Evolutionary conservation across 73 alveolate genomes (phyloP).

Genomic region (Paramecium bursaria): DNA sequence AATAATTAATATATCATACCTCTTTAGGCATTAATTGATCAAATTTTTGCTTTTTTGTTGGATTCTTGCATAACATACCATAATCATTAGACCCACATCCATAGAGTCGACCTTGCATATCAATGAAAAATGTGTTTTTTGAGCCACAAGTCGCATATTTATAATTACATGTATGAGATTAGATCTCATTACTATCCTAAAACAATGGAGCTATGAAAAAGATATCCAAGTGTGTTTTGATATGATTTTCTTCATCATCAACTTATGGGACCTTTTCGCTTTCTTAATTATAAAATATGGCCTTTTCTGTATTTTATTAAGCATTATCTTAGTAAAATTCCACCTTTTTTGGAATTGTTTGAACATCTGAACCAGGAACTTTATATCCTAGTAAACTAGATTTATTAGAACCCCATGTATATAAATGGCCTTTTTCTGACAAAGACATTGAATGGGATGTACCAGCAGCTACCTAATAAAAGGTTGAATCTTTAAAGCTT

Average conservation of each 20-base stretch:
- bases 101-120: conserved; percentile 51
- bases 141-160: conserved; percentile 32
- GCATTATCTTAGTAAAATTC: conserved; percentile 14
- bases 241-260: conserved; percentile 42
- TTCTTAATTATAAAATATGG: conserved; percentile 14
- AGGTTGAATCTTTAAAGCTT: conserved; percentile 47
- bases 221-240: too few relatives aligned
- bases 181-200: too few relatives aligned
- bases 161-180: conserved; percentile 16
- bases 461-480: conserved; percentile 64
- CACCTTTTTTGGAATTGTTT: conserved; percentile 4
- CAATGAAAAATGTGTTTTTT: conserved; percentile 55
- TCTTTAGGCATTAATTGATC: conserved; percentile 27
- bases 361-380: background rate
- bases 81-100: conserved; percentile 63
- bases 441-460: conserved; percentile 58
- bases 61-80: conserved; percentile 64
- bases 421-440: conserved; percentile 58
- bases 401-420: conserved; percentile 66
- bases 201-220: too few relatives aligned
- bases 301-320: conserved; percentile 7
- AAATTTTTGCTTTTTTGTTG: conserved; percentile 37
- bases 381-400: conserved; percentile 59
- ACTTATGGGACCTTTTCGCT: background rate
- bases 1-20: too few relatives aligned